phyloP scores from a whole-genome alignment of 2,329 filamentous ascomycete species.

The Claviceps pazoutovae region DNA sequence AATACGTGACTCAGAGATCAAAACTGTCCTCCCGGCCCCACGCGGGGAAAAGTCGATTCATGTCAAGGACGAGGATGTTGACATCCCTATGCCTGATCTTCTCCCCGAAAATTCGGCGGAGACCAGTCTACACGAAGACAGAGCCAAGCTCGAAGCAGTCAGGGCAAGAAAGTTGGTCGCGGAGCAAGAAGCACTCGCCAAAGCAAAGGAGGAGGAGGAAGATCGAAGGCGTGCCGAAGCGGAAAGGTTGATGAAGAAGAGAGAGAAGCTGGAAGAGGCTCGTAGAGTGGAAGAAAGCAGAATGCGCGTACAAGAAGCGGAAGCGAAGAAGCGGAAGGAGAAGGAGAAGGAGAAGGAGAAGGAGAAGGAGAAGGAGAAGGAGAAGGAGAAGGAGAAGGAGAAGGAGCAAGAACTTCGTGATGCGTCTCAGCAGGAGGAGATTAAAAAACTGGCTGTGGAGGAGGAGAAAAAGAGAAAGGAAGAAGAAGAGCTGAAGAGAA shows the following conservation, averaged over 20 bases:
- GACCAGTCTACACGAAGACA: conserved; percentile 5
- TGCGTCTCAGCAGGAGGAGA: conserved; percentile 21
- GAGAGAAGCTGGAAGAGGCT: conserved; percentile 15
- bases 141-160: conserved; percentile 14
- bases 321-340: conserved; percentile 22
- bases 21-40: conserved; percentile 25
- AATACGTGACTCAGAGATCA: conserved; percentile 20
- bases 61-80: conserved; percentile 42
- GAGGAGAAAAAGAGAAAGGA: conserved; percentile 29
- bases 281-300: conserved; percentile 19
- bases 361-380: too few relatives aligned
- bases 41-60: conserved; percentile 36
- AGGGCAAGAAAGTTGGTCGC: conserved; percentile 17
- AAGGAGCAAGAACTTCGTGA: conserved; percentile 21
- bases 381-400: conserved; percentile 17
- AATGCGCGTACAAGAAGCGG: conserved; percentile 17
- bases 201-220: conserved; percentile 14
- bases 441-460: conserved; percentile 22
- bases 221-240: conserved; percentile 17
- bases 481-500: conserved; percentile 30
- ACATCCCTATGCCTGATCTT: conserved; percentile 42
- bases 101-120: conserved; percentile 17
- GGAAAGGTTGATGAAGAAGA: conserved; percentile 24
- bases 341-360: conserved; percentile 21
- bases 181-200: conserved; percentile 20